Percentiles rank a stretch among this genome's conserved stretches.
Conservation (phyloP, 331 rosid species). For the Malus hybrid region DNA sequence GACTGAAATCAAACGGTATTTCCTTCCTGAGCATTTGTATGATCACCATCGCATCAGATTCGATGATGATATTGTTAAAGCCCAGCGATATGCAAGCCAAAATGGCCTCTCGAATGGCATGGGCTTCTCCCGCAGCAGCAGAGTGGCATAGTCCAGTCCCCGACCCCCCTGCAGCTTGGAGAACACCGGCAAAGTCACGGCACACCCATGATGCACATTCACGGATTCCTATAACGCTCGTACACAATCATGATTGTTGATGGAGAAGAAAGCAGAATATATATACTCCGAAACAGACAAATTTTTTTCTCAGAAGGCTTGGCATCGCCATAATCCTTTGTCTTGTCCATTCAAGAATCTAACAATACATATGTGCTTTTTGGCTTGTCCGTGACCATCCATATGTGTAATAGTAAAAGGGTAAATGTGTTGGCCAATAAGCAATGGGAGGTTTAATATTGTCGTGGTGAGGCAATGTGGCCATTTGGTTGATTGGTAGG, state of each 20-base stretch:
- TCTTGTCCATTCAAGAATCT: not conserved
- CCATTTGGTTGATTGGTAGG: constrained; percentile 6
- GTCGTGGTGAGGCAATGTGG: not conserved
- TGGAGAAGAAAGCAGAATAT: not conserved
- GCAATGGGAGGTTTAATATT: not conserved
- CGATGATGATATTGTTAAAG: too few relatives aligned
- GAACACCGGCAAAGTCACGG: too few relatives aligned
- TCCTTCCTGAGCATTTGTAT: too few relatives aligned
- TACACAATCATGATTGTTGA: not conserved
- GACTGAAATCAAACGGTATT: too few relatives aligned
- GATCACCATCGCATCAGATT: too few relatives aligned
- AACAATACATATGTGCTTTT: not conserved
- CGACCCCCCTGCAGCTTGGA: too few relatives aligned
- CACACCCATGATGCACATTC: not conserved
- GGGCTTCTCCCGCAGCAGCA: too few relatives aligned
- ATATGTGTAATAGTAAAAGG: not conserved
- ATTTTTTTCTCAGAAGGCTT: not conserved
- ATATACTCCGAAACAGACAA: too few relatives aligned
- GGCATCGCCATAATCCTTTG: not conserved
- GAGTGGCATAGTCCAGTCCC: too few relatives aligned
- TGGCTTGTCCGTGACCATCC: not conserved
- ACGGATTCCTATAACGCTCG: not conserved
- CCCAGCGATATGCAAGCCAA: too few relatives aligned
- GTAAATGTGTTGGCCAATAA: not conserved
- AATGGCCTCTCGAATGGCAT: too few relatives aligned